These are phyloP conservation scores for Saccharomycopsis phalli DNA, from an alignment of 1,139 yeast species.

Conservation along the genomic window DNA sequence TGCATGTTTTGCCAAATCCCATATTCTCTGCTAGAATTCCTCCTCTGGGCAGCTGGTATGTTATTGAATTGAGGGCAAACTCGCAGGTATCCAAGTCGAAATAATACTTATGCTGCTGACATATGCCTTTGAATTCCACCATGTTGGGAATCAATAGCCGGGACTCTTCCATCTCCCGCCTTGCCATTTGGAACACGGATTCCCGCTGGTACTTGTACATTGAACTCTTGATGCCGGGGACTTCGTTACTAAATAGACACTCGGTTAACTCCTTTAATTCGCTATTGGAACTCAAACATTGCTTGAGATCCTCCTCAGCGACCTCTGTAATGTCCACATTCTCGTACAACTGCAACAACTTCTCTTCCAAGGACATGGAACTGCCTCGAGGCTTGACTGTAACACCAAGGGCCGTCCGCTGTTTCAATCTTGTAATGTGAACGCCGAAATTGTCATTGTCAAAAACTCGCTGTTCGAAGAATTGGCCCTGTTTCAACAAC, in stretches of 20 bases:
- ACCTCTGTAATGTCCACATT: conserved; percentile 30
- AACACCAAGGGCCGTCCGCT: background rate
- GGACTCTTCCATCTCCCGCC: conserved; percentile 36
- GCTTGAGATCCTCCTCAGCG: conserved; percentile 25
- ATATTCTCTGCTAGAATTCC: conserved; percentile 70
- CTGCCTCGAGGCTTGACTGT: conserved; percentile 13
- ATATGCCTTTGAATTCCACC: conserved; percentile 22
- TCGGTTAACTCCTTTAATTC: conserved; percentile 20
- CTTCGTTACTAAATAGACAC: conserved; percentile 25
- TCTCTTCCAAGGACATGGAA: conserved; percentile 20
- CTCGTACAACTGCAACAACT: conserved; percentile 24
- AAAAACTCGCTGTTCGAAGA: conserved; percentile 9
- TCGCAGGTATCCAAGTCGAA: conserved; percentile 16
- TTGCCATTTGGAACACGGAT: conserved; percentile 51
- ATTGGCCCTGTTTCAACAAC: conserved; percentile 19
- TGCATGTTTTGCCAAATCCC: conserved; percentile 68
- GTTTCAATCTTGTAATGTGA: conserved; percentile 32
- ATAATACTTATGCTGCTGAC: background rate
- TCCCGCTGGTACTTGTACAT: conserved; percentile 51
- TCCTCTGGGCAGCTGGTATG: conserved; percentile 44
- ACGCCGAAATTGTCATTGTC: conserved; percentile 22
- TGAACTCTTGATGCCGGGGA: conserved; percentile 42
- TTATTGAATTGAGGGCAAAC: conserved; percentile 31
- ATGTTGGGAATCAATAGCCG: conserved; percentile 37
- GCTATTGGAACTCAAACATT: conserved; percentile 23